These are phyloP conservation scores for Tetracentron sinense DNA, from an alignment of 164 flowering plant species.

Conservation along the genomic window DNA sequence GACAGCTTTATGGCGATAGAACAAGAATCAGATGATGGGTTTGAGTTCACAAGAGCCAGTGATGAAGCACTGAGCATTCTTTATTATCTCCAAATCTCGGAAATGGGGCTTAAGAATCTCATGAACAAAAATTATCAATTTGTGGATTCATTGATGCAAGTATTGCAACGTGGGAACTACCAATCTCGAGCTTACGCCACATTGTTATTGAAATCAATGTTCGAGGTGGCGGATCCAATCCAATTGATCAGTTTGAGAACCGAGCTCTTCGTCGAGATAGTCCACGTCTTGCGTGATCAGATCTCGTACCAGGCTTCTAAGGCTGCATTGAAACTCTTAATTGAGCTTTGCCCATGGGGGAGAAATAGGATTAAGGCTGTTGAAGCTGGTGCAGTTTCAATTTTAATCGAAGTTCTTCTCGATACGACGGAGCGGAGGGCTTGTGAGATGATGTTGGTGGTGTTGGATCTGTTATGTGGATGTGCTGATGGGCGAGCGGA, in stretches of 20 bases:
- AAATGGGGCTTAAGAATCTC: slow-evolving; percentile 28
- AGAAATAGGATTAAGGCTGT: slow-evolving; percentile 68
- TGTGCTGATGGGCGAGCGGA: no score
- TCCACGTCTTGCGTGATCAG: slow-evolving; percentile 37
- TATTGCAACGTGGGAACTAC: slow-evolving; percentile 33
- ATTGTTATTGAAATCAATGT: slow-evolving; percentile 36
- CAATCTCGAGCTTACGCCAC: slow-evolving; percentile 46
- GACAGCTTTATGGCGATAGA: neutral
- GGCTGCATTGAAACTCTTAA: slow-evolving; percentile 52
- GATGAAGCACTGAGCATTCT: slow-evolving; percentile 54
- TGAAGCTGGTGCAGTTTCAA: slow-evolving; percentile 48
- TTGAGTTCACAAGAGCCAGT: no score
- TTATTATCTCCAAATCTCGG: slow-evolving; percentile 34
- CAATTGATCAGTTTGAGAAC: slow-evolving; percentile 14
- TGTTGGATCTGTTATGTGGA: slow-evolving; percentile 54
- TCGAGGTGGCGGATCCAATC: slow-evolving; percentile 45
- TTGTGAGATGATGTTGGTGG: slow-evolving; percentile 43
- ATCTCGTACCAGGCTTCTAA: slow-evolving; percentile 49
- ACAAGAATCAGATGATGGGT: slow-evolving; percentile 7
- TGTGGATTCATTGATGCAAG: slow-evolving; percentile 30
- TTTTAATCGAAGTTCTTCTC: slow-evolving; percentile 51
- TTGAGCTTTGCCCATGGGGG: slow-evolving; percentile 63
- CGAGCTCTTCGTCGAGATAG: slow-evolving; percentile 35
- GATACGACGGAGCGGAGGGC: slow-evolving; percentile 33
- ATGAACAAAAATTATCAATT: slow-evolving; percentile 23